Evolutionary conservation across 257 asterid species (phyloP), one percentile per base, ranked within the genome.

Genomic region (Rehmannia glutinosa): DNA sequence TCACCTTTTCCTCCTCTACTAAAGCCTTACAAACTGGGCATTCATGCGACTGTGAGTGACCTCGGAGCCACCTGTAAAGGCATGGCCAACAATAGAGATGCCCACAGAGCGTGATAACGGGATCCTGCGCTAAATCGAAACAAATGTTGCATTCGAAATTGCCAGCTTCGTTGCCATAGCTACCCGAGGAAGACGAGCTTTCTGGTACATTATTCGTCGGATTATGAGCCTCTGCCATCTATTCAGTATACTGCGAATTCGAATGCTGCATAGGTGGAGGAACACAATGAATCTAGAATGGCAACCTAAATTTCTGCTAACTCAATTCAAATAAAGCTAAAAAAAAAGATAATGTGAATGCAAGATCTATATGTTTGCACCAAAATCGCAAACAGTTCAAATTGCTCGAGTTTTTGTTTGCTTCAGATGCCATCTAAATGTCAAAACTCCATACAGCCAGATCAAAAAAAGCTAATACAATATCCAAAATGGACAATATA

Each of bases 41-140:
- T 58, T 81, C 89, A 3, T 78, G 82, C 41, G 78, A 66, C 33
- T 63, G 78, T 0, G 89, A 84, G 69, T 81, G 87, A 42, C 69
- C 74, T 50, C 64, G 70, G 13, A 83, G 79, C 89, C 89, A 83
- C 60, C 56, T 80, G 54, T 73, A 83, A 13, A 83, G 81, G 57
- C 89, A 83, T 7, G 89, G 86, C 89, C 89, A 83, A 73, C 86
- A 83, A 27, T 78, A 83, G 65, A 78, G 84, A 70, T 83, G 86
- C 49, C 89, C 86, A 64, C 89, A 83, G 11, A 78, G 82, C 0
- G 86, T 83, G 21, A 83, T 76, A 6, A 83, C 77, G 3, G 86
- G 89, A 53, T 83, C 87, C 64, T 75, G 89, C 16, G 92, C 80
- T 64, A 83, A 63, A 15, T 83, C 89, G 56, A 83, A 80, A 75